These are phyloP conservation scores for Microcera coccophila DNA, from an alignment of 2,329 filamentous ascomycete genomes.

Conservation along the genomic window DNA sequence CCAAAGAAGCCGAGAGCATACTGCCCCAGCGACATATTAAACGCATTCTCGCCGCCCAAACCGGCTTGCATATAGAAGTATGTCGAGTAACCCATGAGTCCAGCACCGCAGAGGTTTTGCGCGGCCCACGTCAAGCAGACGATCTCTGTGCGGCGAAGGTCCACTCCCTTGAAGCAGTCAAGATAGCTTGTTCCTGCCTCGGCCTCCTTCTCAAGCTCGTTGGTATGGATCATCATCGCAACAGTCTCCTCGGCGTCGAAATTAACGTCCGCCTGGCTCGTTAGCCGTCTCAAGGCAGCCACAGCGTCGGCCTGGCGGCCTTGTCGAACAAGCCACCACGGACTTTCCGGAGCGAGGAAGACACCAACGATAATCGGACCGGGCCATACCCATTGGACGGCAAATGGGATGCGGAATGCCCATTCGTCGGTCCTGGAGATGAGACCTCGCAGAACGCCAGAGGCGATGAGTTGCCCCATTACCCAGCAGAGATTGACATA, in stretches of 20 bases:
- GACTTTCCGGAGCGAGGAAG: conserved; percentile 24
- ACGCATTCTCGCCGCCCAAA: conserved; percentile 31
- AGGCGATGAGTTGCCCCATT: conserved; percentile 34
- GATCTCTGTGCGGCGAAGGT: conserved; percentile 42
- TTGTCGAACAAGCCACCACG: conserved; percentile 22
- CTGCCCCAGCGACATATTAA: conserved; percentile 35
- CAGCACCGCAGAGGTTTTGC: conserved; percentile 36
- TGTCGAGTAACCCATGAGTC: conserved; percentile 35
- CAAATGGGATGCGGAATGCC: conserved; percentile 35
- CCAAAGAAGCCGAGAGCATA: conserved; percentile 36
- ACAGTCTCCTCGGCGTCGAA: conserved; percentile 11
- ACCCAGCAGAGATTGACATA: conserved; percentile 36
- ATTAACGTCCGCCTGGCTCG: neutral
- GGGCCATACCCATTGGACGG: conserved; percentile 30
- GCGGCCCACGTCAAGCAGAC: conserved; percentile 31
- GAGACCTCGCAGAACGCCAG: conserved; percentile 32
- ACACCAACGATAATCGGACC: conserved; percentile 17
- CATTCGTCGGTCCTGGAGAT: conserved; percentile 21
- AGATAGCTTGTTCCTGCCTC: conserved; percentile 25
- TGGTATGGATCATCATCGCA: conserved; percentile 14
- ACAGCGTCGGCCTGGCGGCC: neutral
- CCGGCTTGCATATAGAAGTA: conserved; percentile 44
- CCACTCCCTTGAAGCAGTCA: conserved; percentile 45
- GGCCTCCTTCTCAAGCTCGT: conserved; percentile 9
- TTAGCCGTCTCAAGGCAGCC: neutral